Evolutionary conservation across 345 rosid species (phyloP).

Genomic region (Euphorbia tirucalli): DNA sequence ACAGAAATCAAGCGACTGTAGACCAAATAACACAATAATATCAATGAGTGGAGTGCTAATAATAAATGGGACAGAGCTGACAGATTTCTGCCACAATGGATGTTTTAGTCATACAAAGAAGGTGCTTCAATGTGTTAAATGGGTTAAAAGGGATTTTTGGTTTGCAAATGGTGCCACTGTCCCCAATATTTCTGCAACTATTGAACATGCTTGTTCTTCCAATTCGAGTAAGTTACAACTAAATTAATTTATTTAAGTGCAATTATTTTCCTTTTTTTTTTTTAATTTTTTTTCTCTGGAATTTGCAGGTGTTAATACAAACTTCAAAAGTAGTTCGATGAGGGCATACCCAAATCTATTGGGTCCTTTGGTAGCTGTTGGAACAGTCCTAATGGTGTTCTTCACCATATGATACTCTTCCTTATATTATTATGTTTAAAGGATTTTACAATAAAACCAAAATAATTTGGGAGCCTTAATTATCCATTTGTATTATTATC

Average conservation of each 20-base stretch:
- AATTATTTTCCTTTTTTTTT: too few relatives aligned
- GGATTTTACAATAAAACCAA: not conserved
- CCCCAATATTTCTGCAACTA: conserved; percentile 3
- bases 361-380: not conserved
- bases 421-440: not conserved
- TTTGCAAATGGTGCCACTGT: conserved; percentile 30
- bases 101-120: conserved; percentile 15
- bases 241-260: too few relatives aligned
- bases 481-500: not conserved
- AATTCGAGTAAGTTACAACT: not conserved
- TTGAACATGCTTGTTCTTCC: conserved; percentile 19
- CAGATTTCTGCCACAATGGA: conserved; percentile 22
- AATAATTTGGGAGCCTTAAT: not conserved
- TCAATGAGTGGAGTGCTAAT: conserved; percentile 24
- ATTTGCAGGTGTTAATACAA: not conserved
- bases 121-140: conserved; percentile 28
- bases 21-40: conserved; percentile 3
- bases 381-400: not conserved
- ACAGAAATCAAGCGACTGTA: conserved; percentile 10
- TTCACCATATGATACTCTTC: not conserved
- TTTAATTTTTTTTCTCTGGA: not conserved
- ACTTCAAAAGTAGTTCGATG: not conserved
- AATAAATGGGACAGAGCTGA: conserved; percentile 18
- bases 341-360: not conserved
- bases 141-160: conserved; percentile 35